Evolutionary conservation across 2,329 filamentous ascomycete species (phyloP), one percentile per base, ranked within the genome.

Genomic region (Paradendryphiella salina): DNA sequence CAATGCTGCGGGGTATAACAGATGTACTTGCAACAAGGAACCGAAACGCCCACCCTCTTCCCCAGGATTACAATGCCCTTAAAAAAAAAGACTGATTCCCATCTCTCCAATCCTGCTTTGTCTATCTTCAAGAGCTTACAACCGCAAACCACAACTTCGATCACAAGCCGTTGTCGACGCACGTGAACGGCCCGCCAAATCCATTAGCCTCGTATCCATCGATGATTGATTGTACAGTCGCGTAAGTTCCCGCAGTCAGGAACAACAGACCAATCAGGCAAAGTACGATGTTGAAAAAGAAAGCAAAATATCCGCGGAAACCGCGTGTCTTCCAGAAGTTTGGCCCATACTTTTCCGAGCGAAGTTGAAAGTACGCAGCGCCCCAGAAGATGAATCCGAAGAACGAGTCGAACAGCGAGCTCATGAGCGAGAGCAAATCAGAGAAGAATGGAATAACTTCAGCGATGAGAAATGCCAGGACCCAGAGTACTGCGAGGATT

Each of bases 311-410:
- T 29, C 81, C 79, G 33, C 71, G 74, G 28, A 85, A 64, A 39
- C 81, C 83, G 28, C 82, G 77, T 1, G 75, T 76, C 56, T 77
- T 80, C 42, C 81, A 79, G 26, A 82, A 79, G 0, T 77, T 74
- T 2, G 79, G 67, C 5, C 80, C 79, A 29, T 83, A 80, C 56
- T 89, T 86, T 1, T 82, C 86, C 15, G 76, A 76, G 39, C 88
- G 81, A 87, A 93, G 89, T 48, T 87, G 82, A 66, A 91, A 82
- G 67, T 90, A 93, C 0, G 88, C 89, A 1, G 90, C 82, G 10
- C 87, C 89, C 89, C 89, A 96, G 79, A 96, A 96, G 67, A 96
- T 96, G 79, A 96, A 96, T 18, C 92, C 92, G 65, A 93, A 93
- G 80, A 91, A 93, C 46, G 88, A 93, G 75, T 96, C 90, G 68